phyloP scores from a whole-genome alignment of 257 asterid genomes.

The Solanum sejunctum region DNA sequence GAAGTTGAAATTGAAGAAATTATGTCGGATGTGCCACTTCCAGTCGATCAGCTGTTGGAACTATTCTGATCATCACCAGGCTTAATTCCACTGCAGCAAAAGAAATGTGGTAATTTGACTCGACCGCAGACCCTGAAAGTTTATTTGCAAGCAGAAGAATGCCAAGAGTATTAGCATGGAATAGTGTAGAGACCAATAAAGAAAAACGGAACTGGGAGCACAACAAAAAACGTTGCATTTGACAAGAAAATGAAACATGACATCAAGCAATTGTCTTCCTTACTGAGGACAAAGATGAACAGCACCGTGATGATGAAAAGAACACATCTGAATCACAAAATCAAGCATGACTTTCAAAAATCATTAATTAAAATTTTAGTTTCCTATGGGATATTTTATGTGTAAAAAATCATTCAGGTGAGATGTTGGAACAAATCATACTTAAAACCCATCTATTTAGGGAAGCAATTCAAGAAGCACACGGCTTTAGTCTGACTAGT shows the following conservation, averaged over 20 bases:
- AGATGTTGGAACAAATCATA: neutral
- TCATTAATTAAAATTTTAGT: neutral
- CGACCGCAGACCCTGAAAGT: conserved; percentile 78
- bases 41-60: neutral
- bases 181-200: neutral
- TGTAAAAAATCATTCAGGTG: neutral
- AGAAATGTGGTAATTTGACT: conserved; percentile 87
- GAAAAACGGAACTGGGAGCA: neutral
- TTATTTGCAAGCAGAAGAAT: neutral
- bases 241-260: neutral
- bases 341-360: neutral
- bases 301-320: neutral
- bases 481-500: neutral
- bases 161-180: neutral
- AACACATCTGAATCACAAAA: neutral
- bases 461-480: neutral
- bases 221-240: neutral
- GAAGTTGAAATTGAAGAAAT: neutral
- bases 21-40: neutral
- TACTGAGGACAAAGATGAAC: neutral
- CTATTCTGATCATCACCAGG: conserved; percentile 15
- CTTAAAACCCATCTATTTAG: neutral
- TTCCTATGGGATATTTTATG: neutral
- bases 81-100: conserved; percentile 80
- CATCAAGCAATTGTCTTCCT: neutral